These are phyloP conservation scores for Agrocybe praecox DNA, from an alignment of 768 basidiomycete species.

Conservation along the genomic window DNA sequence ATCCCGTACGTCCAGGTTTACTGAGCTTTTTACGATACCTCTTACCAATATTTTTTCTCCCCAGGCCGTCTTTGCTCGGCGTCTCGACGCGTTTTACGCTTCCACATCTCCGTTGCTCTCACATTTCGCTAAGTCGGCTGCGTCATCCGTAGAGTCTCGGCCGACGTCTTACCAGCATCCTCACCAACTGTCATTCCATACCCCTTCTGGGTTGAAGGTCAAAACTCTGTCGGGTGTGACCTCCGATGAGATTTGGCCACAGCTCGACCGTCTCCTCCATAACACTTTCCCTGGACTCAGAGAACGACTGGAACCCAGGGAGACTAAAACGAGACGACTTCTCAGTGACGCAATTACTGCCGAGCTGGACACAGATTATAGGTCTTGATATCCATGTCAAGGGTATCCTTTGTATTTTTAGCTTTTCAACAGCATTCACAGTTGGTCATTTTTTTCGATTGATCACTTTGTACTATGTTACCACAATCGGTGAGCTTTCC, in stretches of 20 bases:
- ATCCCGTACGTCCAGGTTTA: slow-evolving; percentile 60
- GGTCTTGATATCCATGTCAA: background rate
- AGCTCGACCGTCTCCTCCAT: slow-evolving; percentile 65
- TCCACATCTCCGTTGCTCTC: slow-evolving; percentile 81
- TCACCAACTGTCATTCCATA: slow-evolving; percentile 51
- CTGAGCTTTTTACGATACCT: slow-evolving; percentile 1
- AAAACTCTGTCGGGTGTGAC: slow-evolving; percentile 70
- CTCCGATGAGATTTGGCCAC: slow-evolving; percentile 90
- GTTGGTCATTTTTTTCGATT: too few species aligned
- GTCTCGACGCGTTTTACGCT: slow-evolving; percentile 75
- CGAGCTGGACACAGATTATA: slow-evolving; percentile 22
- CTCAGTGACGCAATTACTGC: slow-evolving; percentile 56
- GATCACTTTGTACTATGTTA: background rate
- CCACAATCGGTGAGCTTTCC: background rate
- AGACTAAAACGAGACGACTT: slow-evolving; percentile 48
- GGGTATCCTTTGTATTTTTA: background rate
- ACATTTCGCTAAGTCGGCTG: slow-evolving; percentile 55
- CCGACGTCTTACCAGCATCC: slow-evolving; percentile 45
- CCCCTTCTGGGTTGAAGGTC: slow-evolving; percentile 50
- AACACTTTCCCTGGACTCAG: slow-evolving; percentile 59
- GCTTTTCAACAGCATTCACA: background rate
- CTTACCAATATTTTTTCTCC: slow-evolving; percentile 5
- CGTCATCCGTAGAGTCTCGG: slow-evolving; percentile 23
- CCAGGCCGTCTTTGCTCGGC: slow-evolving; percentile 78
- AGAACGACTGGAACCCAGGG: slow-evolving; percentile 45